phyloP scores from a whole-genome alignment of 352 stramenopile genomes.

The Globisporangium spiculum region DNA sequence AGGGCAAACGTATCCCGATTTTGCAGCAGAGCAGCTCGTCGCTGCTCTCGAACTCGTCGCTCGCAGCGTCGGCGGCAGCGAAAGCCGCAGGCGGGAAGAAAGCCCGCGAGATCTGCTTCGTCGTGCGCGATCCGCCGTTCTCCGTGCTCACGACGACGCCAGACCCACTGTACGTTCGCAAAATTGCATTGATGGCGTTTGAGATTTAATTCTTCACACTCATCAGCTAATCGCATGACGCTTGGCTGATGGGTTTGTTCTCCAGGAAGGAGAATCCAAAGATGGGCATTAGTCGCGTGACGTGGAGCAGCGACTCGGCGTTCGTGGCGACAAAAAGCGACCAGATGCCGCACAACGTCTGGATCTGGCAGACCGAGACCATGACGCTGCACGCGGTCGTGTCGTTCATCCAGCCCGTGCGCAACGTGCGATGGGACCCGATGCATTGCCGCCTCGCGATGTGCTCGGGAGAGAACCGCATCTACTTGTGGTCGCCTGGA shows the following conservation, averaged over 20 bases:
- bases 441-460: slow-evolving; percentile 48
- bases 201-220: not conserved
- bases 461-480: slow-evolving; percentile 51
- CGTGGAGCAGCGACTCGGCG: slow-evolving; percentile 66
- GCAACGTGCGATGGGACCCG: slow-evolving; percentile 65
- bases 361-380: slow-evolving; percentile 78
- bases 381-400: slow-evolving; percentile 67
- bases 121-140: slow-evolving; percentile 64
- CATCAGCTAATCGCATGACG: not conserved
- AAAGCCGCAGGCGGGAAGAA: slow-evolving; percentile 51
- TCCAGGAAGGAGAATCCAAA: slow-evolving; percentile 66
- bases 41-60: slow-evolving; percentile 54
- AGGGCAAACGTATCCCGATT: slow-evolving; percentile 57
- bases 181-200: not conserved
- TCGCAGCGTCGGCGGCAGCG: slow-evolving; percentile 54
- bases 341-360: slow-evolving; percentile 82
- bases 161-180: slow-evolving; percentile 58
- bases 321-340: slow-evolving; percentile 80
- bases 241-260: not conserved
- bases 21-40: slow-evolving; percentile 22
- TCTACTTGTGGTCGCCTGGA: slow-evolving; percentile 66
- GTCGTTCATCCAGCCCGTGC: slow-evolving; percentile 59
- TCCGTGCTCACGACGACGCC: slow-evolving; percentile 61
- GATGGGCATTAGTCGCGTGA: slow-evolving; percentile 61
- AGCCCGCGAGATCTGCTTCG: slow-evolving; percentile 61